Evolutionary conservation across 129 eudicot species (phyloP), one percentile per base, ranked within the genome.

Genomic region (Deinandra increscens): DNA sequence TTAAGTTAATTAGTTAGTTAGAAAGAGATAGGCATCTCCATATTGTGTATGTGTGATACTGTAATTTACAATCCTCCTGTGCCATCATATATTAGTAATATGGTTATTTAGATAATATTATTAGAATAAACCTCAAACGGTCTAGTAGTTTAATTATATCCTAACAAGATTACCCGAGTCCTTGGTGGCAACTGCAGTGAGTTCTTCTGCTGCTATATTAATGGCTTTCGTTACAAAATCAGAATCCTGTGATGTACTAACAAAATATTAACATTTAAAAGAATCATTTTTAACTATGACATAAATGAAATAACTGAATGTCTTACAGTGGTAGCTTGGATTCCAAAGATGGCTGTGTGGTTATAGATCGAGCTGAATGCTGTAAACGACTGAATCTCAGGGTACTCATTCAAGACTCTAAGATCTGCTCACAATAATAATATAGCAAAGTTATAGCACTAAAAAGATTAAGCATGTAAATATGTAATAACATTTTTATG

Each of bases 241-340:
- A 73, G 96, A 75, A 54, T 80, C 74, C 97, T 91, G 85, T 50
- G 62, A 74, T 9, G 61, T 29, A 66, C 10, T 31, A 22, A 75
- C 20, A 44, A 41, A 8, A 4, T 34, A 66, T 45, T 15, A 39
- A 37, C 56, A 66, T 26, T 65, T 50, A 10, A 65, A 45, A 44
- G 37, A 39, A 74, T 1, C 19, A 15, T 36, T 49, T 11, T 20
- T 58, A 58, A 14, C 18, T 43, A 44, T 63, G 19, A 46, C n/a
- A n/a, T 0, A 39, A 37, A 46, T 29, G 49, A 65, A 20, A 78
- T 17, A 51, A 50, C 4, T 50, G 69, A 68, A 63, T 29, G 62
- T 49, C 95, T 89, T 85, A 93, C 98, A 26, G 98, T 87, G 78
- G 97, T 79, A 41, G 81, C 91, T 70, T 79, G 86, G 66, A 93